These are phyloP conservation scores for Fusarium temperatum DNA, from an alignment of 2,329 filamentous ascomycete species.

Conservation along the genomic window DNA sequence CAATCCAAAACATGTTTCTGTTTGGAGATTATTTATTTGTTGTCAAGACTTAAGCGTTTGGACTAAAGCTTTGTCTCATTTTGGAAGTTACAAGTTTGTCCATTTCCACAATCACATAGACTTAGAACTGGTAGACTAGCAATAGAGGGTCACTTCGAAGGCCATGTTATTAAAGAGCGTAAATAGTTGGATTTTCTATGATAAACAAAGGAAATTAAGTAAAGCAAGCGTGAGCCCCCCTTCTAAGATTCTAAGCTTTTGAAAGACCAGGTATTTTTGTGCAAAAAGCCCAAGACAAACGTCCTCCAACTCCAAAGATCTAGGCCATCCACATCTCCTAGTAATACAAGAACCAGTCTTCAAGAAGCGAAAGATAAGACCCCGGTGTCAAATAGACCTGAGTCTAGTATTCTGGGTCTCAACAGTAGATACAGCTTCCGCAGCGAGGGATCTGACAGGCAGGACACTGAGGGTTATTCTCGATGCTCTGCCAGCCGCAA, in stretches of 20 bases:
- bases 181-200: conserved; percentile 4
- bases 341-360: background rate
- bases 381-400: too few relatives aligned
- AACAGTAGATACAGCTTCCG: too few relatives aligned
- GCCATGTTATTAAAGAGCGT: background rate
- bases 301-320: background rate
- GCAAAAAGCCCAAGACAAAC: background rate
- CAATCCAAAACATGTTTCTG: background rate
- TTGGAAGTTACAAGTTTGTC: background rate
- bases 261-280: background rate
- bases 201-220: background rate
- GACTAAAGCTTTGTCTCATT: background rate
- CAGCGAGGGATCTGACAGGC: too few relatives aligned
- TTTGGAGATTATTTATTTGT: background rate
- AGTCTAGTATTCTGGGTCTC: too few relatives aligned
- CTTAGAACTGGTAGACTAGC: background rate
- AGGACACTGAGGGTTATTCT: too few relatives aligned
- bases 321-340: background rate
- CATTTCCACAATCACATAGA: background rate
- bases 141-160: background rate
- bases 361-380: background rate
- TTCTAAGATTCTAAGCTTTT: conserved; percentile 3
- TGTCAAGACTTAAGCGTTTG: background rate
- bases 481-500: background rate
- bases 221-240: conserved; percentile 1